A percentile compares a stretch with the other conserved stretches of the same genome.
Conservation (phyloP, 2,329 filamentous ascomycete species). For the Trichoderma atroviride region DNA sequence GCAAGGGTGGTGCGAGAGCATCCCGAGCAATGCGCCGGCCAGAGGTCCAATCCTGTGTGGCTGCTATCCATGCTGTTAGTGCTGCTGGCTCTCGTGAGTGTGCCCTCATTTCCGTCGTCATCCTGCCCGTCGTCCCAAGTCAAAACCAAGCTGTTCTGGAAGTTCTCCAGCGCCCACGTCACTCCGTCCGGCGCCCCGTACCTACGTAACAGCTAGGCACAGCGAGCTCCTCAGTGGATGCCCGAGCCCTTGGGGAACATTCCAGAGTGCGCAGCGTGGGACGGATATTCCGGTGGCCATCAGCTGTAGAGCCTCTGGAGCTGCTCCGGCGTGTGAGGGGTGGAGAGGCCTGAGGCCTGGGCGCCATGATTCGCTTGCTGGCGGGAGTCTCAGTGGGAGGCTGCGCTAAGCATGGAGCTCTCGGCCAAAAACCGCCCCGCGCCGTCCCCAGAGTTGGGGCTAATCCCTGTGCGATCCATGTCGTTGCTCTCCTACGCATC, state of each 20-base stretch:
- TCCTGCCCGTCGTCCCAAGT: not conserved
- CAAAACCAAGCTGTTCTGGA: constrained; percentile 6
- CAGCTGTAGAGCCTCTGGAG: constrained; percentile 14
- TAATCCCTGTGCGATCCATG: constrained; percentile 27
- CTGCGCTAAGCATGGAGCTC: constrained; percentile 27
- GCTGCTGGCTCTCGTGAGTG: constrained; percentile 20
- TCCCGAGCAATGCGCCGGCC: not conserved
- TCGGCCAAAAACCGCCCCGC: constrained; percentile 28
- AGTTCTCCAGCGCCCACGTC: constrained; percentile 8
- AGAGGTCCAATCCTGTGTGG: constrained; percentile 16
- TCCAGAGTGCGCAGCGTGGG: constrained; percentile 10
- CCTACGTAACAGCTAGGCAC: constrained; percentile 13
- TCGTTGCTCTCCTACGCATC: constrained; percentile 2
- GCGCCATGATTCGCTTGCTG: constrained; percentile 4
- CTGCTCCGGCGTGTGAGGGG: constrained; percentile 15
- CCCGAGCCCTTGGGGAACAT: constrained; percentile 14
- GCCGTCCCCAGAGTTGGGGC: constrained; percentile 26
- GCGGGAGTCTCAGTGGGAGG: constrained; percentile 21
- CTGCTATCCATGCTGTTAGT: constrained; percentile 11
- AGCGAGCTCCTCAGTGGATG: constrained; percentile 14
- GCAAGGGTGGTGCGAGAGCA: not conserved
- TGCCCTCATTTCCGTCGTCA: not conserved
- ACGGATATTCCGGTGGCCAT: constrained; percentile 21
- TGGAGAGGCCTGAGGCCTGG: constrained; percentile 1
- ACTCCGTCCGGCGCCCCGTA: constrained; percentile 9